phyloP scores from a whole-genome alignment of 495 filamentous ascomycete species.

The Neurospora sp. region DNA sequence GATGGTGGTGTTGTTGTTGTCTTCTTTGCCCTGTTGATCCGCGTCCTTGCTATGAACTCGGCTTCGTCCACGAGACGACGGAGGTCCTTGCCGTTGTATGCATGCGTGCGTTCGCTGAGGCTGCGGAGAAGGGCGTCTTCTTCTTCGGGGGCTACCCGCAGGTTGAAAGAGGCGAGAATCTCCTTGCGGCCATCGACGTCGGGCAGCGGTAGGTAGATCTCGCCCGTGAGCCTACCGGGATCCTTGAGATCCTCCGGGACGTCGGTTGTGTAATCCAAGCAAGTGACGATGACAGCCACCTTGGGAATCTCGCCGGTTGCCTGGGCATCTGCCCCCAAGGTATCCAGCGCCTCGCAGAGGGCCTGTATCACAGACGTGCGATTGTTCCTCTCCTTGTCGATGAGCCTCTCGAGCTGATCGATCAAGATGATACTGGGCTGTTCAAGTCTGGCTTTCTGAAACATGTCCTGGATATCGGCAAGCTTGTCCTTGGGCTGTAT shows the following conservation, averaged over 20 bases:
- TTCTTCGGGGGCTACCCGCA: slow-evolving; percentile 23
- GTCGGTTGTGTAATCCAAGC: slow-evolving; percentile 60
- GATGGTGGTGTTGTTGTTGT: neutral
- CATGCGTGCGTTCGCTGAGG: slow-evolving; percentile 43
- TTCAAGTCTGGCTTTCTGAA: slow-evolving; percentile 57
- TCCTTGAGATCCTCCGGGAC: slow-evolving; percentile 65
- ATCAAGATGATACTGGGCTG: slow-evolving; percentile 79
- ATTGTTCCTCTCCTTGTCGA: slow-evolving; percentile 50
- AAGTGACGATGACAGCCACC: slow-evolving; percentile 61
- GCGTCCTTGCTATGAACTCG: slow-evolving; percentile 16
- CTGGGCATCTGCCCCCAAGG: slow-evolving; percentile 27
- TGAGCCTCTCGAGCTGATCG: slow-evolving; percentile 68
- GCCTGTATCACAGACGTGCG: slow-evolving; percentile 37
- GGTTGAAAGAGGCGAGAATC: slow-evolving; percentile 52
- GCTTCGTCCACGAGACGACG: slow-evolving; percentile 32
- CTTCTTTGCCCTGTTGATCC: slow-evolving; percentile 1
- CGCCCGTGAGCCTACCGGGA: slow-evolving; percentile 53
- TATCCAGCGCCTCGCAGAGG: slow-evolving; percentile 44
- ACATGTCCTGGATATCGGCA: slow-evolving; percentile 53
- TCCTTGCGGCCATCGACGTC: slow-evolving; percentile 59
- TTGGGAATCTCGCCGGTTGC: slow-evolving; percentile 26
- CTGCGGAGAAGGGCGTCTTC: slow-evolving; percentile 30
- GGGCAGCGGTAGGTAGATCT: slow-evolving; percentile 75
- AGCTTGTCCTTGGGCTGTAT: slow-evolving; percentile 48
- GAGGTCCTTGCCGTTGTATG: slow-evolving; percentile 42